Conservation (phyloP, 345 rosid species). For the Turnera subulata region DNA sequence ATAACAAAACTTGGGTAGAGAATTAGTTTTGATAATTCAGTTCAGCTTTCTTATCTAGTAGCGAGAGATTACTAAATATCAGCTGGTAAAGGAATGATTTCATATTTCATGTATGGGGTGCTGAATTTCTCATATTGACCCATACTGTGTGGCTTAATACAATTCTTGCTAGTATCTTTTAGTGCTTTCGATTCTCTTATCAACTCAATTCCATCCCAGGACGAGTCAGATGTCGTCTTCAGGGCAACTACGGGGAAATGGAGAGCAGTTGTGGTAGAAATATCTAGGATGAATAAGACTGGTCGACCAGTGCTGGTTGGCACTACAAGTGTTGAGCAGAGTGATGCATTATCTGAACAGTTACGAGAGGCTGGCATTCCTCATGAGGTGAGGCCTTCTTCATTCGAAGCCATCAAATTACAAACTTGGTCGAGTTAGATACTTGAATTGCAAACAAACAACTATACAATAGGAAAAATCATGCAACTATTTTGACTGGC, state of each 20-base stretch:
- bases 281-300: conserved; percentile 88
- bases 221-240: conserved; percentile 95
- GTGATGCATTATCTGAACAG: conserved; percentile 81
- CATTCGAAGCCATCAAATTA: background rate
- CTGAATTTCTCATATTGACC: too few species aligned
- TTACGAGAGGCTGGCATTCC: conserved; percentile 78
- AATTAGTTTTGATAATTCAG: too few species aligned
- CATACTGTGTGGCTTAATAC: too few species aligned
- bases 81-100: too few species aligned
- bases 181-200: conserved; percentile 1
- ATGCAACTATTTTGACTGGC: background rate
- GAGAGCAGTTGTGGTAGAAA: conserved; percentile 93
- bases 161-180: background rate
- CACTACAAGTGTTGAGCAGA: conserved; percentile 98
- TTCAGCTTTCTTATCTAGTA: too few species aligned
- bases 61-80: too few species aligned
- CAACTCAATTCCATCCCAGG: conserved; percentile 47
- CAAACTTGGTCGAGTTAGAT: background rate
- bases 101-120: too few species aligned
- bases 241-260: conserved; percentile 89
- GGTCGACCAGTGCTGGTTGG: conserved; percentile 97
- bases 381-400: conserved; percentile 64
- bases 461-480: background rate
- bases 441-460: background rate
- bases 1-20: too few species aligned